Base-by-base conservation (phyloP, 495 filamentous ascomycete species). In the Apodospora peruviana region DNA sequence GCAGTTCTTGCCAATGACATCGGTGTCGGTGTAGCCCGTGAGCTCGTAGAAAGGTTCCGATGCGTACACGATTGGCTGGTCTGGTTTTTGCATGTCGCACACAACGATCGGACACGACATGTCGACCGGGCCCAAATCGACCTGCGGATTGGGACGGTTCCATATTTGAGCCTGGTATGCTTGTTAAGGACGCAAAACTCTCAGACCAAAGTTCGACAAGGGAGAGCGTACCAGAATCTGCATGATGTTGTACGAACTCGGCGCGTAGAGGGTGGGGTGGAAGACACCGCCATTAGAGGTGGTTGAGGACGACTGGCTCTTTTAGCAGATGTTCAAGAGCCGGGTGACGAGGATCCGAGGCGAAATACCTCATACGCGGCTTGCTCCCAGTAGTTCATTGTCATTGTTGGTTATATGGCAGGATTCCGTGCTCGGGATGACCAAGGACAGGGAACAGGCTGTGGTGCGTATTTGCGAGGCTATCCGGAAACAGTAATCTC, bases 11-110 rank as follows among this genome's bases (percentile, higher is more conserved):
- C 73, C 72, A n/a, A 73, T 25, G 9, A 72, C 60, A 47, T 79
- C 73, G 25, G 40, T 20, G 2, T 34, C 35, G 3, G 59, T 40
- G 51, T 78, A 79, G 5, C 74, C 75, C 0, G 74, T 76, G 45
- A 78, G 55, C 12, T 60, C 41, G 27, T 53, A 48, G 59, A 75
- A 78, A 3, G 66, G 29, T 4, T 68, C 62, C 12, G 73, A 72
- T 10, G 67, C 70, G 47, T 79, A 79, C 16, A 78, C 61, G 40
- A 79, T 70, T 22, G 76, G 75, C 18, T 52, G 56, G 48, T 78
- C 73, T 8, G 62, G 63, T 17, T 58, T 51, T 17, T 58, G 51
- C 24, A 76, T 58, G 49, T 77, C 72, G 62, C 74, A 75, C 50
- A 79, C 52, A 27, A 76, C 51, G 25, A 79, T 58, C n/a, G 73